Evolutionary conservation across 176 grass and related monocot genomes (phyloP).

Genomic region (Puccinellia tenuiflora): DNA sequence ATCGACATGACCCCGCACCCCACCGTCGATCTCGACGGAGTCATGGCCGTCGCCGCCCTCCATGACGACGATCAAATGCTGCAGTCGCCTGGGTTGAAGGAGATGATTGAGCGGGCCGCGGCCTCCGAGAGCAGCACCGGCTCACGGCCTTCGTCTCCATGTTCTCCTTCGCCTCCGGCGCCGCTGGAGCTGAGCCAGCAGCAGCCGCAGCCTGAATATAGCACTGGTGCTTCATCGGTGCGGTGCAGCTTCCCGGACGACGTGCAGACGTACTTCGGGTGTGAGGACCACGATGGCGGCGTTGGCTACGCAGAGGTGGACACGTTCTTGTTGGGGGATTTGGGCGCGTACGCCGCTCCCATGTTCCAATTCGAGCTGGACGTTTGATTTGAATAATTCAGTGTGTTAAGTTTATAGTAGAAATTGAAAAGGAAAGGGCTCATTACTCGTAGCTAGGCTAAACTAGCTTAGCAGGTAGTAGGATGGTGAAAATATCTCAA

Average conservation of each 20-base stretch:
- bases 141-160: not conserved
- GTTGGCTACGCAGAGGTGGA: constrained; percentile 32
- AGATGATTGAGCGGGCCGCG: constrained; percentile 37
- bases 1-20: not conserved
- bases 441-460: no score
- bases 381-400: constrained; percentile 4
- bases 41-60: not conserved
- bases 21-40: not conserved
- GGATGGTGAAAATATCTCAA: no score
- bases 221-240: not conserved
- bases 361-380: constrained; percentile 49
- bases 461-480: no score
- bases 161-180: not conserved
- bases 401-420: not conserved
- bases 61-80: not conserved
- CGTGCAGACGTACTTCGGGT: constrained; percentile 63
- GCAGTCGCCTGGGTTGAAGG: constrained; percentile 45
- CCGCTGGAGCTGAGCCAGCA: not conserved
- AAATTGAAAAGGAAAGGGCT: not conserved
- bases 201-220: not conserved
- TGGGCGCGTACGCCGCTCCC: constrained; percentile 43
- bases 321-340: constrained; percentile 50
- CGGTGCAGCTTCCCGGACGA: constrained; percentile 63
- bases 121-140: not conserved
- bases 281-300: not conserved